Conservation (phyloP, 257 asterid species). For the Linderniella brevidens region DNA sequence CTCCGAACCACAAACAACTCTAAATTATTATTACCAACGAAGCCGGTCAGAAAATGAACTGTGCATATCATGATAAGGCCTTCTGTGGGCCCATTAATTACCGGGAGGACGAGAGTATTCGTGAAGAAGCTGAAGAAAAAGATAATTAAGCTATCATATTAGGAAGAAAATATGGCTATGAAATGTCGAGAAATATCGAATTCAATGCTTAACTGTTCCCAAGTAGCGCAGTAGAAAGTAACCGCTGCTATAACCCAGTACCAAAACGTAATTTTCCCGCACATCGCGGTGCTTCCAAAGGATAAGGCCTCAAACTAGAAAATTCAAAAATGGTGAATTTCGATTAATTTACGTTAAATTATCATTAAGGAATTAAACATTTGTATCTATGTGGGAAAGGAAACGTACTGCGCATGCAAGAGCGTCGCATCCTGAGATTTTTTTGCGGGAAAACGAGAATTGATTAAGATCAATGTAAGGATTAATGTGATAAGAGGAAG, state of each 20-base stretch:
- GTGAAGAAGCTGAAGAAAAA: constrained; percentile 52
- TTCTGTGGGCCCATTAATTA: constrained; percentile 86
- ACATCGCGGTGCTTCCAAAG: constrained; percentile 85
- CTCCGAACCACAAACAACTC: not conserved
- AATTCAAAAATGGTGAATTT: too few relatives aligned
- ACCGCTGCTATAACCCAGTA: constrained; percentile 85
- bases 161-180: not conserved
- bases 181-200: not conserved
- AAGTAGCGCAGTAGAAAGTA: constrained; percentile 73
- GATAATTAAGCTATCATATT: too few relatives aligned
- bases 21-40: constrained; percentile 36
- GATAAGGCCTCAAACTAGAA: constrained; percentile 73
- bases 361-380: constrained; percentile 1
- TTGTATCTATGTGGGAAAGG: not conserved
- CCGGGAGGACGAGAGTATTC: constrained; percentile 88
- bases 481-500: constrained; percentile 6
- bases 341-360: constrained; percentile 8
- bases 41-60: constrained; percentile 55
- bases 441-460: constrained; percentile 11
- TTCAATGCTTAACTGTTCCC: constrained; percentile 66
- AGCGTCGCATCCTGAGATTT: constrained; percentile 82
- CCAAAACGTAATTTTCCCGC: constrained; percentile 66
- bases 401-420: constrained; percentile 89
- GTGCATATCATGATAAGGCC: constrained; percentile 73
- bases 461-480: constrained; percentile 7